Evolutionary conservation across 192 early-diverging fungal genomes (phyloP), one percentile per base, ranked within the genome.

Genomic region (Diversispora eburnea): DNA sequence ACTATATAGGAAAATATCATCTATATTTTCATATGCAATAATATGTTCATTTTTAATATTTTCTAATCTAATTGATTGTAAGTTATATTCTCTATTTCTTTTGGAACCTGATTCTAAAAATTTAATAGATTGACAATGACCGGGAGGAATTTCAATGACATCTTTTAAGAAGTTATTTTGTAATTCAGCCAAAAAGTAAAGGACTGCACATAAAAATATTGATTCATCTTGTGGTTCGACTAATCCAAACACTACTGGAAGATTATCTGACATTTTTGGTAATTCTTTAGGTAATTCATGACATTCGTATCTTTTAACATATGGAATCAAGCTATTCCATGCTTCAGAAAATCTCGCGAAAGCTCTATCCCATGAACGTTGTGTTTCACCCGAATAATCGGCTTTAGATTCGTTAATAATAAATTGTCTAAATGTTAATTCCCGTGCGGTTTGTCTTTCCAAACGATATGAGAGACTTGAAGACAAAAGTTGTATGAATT

Each of bases 161-260:
- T 75, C 67, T n/a, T 25, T 25, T 25, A 75, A 41, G n/a, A 75
- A 75, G n/a, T 41, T 15, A 52, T 75, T 75, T 70, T 75, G 74
- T 5, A 75, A 25, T 10, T 70, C 12, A 22, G 72, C 52, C 19
- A 75, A 58, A 33, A 73, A 70, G n/a, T 70, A 52, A 20, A 75
- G 19, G 15, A 41, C 25, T 33, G 74, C 74, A 13, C 63, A 57
- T 25, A 75, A 20, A 52, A 42, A 75, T 15, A 75, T 25, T 3
- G 46, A 43, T 52, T 33, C 66, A 48, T 75, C 52, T 13, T 56
- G 33, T 41, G 19, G 41, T 42, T 67, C 62, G 4, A 72, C 8
- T 5, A 75, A 41, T 42, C 54, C 74, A 45, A 51, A 70, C 20
- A 43, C 5, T 49, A 75, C 55, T 5, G 45, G 49, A 5, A 15